A percentile compares a stretch with the other conserved stretches of the same genome.
These are phyloP conservation scores for Salix exigua DNA, from an alignment of 345 rosid genomes.

Conservation along the genomic window DNA sequence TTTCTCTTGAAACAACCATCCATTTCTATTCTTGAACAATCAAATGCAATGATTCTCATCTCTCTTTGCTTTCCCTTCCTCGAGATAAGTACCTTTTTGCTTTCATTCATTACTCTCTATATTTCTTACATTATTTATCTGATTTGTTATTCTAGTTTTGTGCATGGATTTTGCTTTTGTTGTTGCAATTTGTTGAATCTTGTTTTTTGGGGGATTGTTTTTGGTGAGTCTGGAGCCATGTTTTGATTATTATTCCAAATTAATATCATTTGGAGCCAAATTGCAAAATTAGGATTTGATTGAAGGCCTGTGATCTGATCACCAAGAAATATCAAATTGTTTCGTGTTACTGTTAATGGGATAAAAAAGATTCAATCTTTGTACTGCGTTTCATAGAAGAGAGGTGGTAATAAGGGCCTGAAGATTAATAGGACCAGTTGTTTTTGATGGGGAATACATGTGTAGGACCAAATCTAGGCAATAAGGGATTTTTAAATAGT, in stretches of 20 bases:
- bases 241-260: constrained; percentile 7
- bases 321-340: background rate
- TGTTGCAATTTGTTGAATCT: background rate
- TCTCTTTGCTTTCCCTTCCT: background rate
- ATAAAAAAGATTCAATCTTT: constrained; percentile 12
- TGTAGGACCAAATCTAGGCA: constrained; percentile 68
- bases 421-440: constrained; percentile 3
- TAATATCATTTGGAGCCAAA: constrained; percentile 7
- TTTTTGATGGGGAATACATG: constrained; percentile 84
- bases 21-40: background rate
- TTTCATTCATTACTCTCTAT: background rate
- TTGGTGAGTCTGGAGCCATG: background rate
- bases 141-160: background rate
- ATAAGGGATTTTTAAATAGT: constrained; percentile 68
- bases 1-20: background rate
- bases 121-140: background rate
- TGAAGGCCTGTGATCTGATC: background rate
- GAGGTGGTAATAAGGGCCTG: constrained; percentile 27
- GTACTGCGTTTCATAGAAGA: constrained; percentile 7
- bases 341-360: constrained; percentile 17
- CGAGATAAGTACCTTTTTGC: background rate
- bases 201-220: background rate
- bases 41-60: background rate
- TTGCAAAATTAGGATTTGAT: background rate
- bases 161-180: background rate